Percentiles rank a stretch among this genome's conserved stretches.
Evolutionary conservation across 805 yeast species (phyloP).

Genomic region (Pichia gijzeniarum): DNA sequence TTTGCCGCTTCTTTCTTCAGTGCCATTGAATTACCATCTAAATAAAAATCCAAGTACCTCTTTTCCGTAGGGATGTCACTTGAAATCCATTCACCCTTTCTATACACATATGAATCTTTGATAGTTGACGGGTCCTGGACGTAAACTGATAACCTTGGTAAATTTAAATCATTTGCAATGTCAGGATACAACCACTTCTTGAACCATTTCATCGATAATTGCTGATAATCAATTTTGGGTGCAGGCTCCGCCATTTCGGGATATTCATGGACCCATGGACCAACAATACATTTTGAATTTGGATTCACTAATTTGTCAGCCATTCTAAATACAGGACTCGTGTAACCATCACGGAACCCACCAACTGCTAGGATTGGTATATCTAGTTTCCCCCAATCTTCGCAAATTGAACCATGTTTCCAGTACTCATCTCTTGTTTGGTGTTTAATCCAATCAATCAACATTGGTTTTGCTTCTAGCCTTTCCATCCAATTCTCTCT

Average conservation of each 20-base stretch:
- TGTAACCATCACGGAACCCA: constrained; percentile 45
- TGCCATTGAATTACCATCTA: constrained; percentile 10
- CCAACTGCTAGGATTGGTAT: constrained; percentile 41
- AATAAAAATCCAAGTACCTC: constrained; percentile 14
- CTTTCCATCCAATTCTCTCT: constrained; percentile 36
- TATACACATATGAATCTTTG: constrained; percentile 31
- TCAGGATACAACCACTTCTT: constrained; percentile 32
- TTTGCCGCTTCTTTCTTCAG: constrained; percentile 4
- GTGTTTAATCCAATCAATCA: constrained; percentile 37
- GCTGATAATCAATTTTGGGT: constrained; percentile 40
- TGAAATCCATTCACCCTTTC: constrained; percentile 38
- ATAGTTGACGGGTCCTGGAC: constrained; percentile 38
- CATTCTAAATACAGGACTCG: constrained; percentile 39
- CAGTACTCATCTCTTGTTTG: constrained; percentile 41
- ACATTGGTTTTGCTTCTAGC: constrained; percentile 35
- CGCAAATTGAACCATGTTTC: constrained; percentile 43
- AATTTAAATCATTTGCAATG: constrained; percentile 19
- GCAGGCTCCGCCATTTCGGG: constrained; percentile 43
- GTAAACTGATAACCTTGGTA: constrained; percentile 36
- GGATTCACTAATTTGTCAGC: constrained; percentile 35
- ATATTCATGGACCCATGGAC: constrained; percentile 46
- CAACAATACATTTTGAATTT: constrained; percentile 33
- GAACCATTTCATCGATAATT: constrained; percentile 37
- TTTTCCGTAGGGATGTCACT: constrained; percentile 15
- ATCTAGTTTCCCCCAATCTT: constrained; percentile 33